Conservation (phyloP, 163 green algal genomes). For the Chlorella variabilis region DNA sequence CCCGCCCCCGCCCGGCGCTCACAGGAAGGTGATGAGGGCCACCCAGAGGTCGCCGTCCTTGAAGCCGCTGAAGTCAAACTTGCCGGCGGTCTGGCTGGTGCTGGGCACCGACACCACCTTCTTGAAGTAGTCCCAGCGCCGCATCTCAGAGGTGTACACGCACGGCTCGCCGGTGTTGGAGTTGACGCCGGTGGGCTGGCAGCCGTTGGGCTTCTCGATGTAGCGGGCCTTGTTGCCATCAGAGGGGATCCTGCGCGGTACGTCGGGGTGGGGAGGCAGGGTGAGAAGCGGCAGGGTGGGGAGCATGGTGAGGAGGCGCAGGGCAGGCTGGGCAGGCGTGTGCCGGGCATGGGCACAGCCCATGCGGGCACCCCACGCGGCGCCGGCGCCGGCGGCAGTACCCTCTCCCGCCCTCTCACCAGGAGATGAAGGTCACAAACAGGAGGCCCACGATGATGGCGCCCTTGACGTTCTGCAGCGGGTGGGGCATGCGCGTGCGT, state of each 20-base stretch:
- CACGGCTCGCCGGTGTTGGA: constrained; percentile 33
- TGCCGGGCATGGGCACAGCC: no score
- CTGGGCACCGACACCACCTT: constrained; percentile 70
- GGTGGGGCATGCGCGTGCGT: no score
- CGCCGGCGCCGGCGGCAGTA: no score
- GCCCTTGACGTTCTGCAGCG: constrained; percentile 54
- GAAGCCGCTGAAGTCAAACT: constrained; percentile 71
- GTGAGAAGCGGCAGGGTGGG: background rate
- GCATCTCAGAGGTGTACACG: constrained; percentile 30
- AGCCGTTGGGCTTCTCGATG: constrained; percentile 35
- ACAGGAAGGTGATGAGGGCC: constrained; percentile 59
- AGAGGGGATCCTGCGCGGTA: constrained; percentile 36
- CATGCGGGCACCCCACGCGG: no score
- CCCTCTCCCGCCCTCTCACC: background rate
- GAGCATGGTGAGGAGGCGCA: background rate
- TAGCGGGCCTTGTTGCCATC: constrained; percentile 50
- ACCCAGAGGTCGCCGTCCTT: constrained; percentile 57
- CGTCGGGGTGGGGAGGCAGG: no score
- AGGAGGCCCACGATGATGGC: constrained; percentile 53
- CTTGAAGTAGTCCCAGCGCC: constrained; percentile 72
- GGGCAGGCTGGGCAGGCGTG: background rate
- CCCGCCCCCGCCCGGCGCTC: no score
- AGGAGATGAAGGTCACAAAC: constrained; percentile 61
- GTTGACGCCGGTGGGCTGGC: constrained; percentile 22
- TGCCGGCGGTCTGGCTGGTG: constrained; percentile 35